phyloP scores from a whole-genome alignment of 2,329 filamentous ascomycete genomes.

The Trichophyton rubrum region DNA sequence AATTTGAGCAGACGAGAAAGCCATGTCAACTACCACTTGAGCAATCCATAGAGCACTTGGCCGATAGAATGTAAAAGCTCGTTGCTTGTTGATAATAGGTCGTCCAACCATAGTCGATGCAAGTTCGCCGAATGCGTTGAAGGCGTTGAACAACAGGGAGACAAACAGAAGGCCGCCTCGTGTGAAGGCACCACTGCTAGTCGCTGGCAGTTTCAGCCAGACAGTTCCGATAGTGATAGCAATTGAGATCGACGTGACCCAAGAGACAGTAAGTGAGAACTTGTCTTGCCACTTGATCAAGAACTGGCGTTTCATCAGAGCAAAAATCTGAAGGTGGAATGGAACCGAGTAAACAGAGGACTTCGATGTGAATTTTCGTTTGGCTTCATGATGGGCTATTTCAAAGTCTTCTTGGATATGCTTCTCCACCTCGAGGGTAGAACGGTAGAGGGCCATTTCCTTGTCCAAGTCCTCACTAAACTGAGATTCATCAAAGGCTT shows the following conservation, averaged over 20 bases:
- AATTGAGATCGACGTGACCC: slow-evolving; percentile 59
- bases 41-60: slow-evolving; percentile 65
- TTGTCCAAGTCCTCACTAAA: slow-evolving; percentile 31
- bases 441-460: slow-evolving; percentile 51
- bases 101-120: slow-evolving; percentile 77
- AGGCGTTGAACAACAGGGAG: slow-evolving; percentile 73
- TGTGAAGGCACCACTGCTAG: slow-evolving; percentile 60
- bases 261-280: slow-evolving; percentile 54
- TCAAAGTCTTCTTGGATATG: slow-evolving; percentile 64
- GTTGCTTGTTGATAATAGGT: slow-evolving; percentile 83
- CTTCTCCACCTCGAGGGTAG: slow-evolving; percentile 50
- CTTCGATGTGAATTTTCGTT: slow-evolving; percentile 57
- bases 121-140: slow-evolving; percentile 66
- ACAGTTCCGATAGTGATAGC: slow-evolving; percentile 66
- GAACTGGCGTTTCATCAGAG: slow-evolving; percentile 59
- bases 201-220: slow-evolving; percentile 60
- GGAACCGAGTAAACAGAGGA: slow-evolving; percentile 72
- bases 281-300: slow-evolving; percentile 65
- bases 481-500: slow-evolving; percentile 43
- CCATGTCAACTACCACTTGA: slow-evolving; percentile 75
- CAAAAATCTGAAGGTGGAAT: slow-evolving; percentile 56
- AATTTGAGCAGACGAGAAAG: slow-evolving; percentile 64
- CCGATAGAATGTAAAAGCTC: slow-evolving; percentile 76
- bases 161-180: slow-evolving; percentile 77
- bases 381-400: slow-evolving; percentile 61